Percentiles rank a stretch among this genome's conserved stretches.
Conservation (phyloP, 2,329 filamentous ascomycete genomes). For the Neocucurbitaria cava region DNA sequence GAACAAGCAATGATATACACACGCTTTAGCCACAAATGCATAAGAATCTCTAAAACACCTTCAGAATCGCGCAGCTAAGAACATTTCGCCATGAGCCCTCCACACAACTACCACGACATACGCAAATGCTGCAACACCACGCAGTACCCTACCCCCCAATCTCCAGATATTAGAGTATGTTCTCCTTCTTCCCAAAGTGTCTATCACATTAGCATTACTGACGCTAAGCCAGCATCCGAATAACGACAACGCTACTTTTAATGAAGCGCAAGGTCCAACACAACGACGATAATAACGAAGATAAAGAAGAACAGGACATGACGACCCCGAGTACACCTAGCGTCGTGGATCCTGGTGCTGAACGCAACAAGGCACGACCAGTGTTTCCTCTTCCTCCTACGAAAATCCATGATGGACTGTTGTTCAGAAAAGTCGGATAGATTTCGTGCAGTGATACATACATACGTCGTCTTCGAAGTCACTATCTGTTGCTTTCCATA, state of each 20-base stretch:
- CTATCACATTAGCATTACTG: not conserved
- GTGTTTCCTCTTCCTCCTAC: conserved; percentile 8
- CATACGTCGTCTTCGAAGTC: no score
- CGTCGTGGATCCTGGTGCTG: not conserved
- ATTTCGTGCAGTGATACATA: not conserved
- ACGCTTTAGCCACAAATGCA: no score
- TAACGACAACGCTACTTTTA: not conserved
- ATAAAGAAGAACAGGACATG: no score
- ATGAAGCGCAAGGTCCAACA: no score
- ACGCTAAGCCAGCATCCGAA: not conserved
- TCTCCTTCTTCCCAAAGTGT: not conserved
- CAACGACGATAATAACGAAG: not conserved
- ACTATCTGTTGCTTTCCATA: no score
- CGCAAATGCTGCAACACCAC: conserved; percentile 1
- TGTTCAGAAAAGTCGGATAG: conserved; percentile 12
- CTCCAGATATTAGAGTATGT: no score
- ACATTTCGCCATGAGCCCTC: not conserved
- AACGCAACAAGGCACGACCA: not conserved
- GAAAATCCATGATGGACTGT: conserved; percentile 9
- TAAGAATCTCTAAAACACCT: no score
- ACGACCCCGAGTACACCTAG: not conserved
- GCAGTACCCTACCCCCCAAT: not conserved
- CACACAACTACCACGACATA: not conserved
- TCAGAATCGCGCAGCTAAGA: not conserved
- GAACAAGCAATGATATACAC: no score